Base-by-base conservation (phyloP, 2,329 filamentous ascomycete species). In the Aspergillus sp. region DNA sequence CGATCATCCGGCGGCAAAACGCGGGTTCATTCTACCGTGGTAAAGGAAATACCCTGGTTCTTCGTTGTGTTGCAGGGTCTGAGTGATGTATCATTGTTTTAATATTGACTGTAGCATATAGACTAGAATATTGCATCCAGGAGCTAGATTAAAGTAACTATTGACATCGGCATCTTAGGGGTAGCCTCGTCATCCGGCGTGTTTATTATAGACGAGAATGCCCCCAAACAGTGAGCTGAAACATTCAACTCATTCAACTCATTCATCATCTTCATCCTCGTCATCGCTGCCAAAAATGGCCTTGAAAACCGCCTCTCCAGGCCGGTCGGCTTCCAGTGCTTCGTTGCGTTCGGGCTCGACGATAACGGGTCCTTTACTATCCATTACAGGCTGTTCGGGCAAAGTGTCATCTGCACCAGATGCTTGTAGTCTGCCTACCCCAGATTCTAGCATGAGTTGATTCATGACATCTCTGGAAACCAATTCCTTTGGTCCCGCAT, bases 221-320 rank as follows among this genome's bases (percentile, higher is more conserved):
- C 29, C n/a, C 52, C 7, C 44, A 40, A 33, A 19, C 8, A 32
- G 32, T 33, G 11, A 33, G 5, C 30, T 12, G 11, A 27, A 19
- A 3, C 33, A 7, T 10, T 43, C 39, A 32, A 12, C 13, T 7
- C 33, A 7, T 10, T 43, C 39, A 32, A 12, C 13, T 29, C 32
- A 32, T n/a, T 45, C 37, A 27, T 58, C 58, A 10, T 70, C 68
- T 28, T 79, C 71, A 44, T 88, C 85, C 54, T 88, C 86, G 51
- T 86, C 85, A 58, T 86, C 86, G 62, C 90, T 88, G 5, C 90
- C 91, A 76, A 97, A 97, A 28, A 97, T 90, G n/a, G 89, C 88
- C 54, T 81, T 88, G 57, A 96, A 90, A 0, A 96, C 83, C 35
- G 86, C 87, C 39, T 90, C 88, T 11, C 85, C 83, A 1, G 90